phyloP scores from a whole-genome alignment of 768 basidiomycete species.

The Leccinellum luteum region DNA sequence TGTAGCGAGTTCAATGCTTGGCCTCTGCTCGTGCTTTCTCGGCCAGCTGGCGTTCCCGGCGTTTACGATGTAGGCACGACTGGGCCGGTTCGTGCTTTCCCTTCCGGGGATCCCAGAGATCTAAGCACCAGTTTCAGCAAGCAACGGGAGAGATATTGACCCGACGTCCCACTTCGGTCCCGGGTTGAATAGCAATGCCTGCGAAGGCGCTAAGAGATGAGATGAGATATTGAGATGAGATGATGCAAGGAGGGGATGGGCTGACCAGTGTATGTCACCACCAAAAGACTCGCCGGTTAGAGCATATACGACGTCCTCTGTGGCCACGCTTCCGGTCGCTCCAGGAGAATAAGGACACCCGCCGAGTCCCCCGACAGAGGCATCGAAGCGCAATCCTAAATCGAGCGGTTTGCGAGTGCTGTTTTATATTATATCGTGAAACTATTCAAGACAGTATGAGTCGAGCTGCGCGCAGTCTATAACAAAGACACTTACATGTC shows the following conservation, averaged over 20 bases:
- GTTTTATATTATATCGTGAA: slow-evolving; percentile 89
- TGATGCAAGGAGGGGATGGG: neutral
- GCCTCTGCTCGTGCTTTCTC: neutral
- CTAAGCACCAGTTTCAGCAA: slow-evolving; percentile 82
- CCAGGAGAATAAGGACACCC: slow-evolving; percentile 98
- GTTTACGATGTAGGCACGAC: too few species aligned
- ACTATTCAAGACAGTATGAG: slow-evolving; percentile 40
- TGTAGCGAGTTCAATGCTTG: slow-evolving; percentile 5
- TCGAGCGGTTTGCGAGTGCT: slow-evolving; percentile 72
- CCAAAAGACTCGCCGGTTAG: slow-evolving; percentile 63
- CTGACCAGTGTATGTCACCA: slow-evolving; percentile 33
- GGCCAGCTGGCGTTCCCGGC: too few species aligned
- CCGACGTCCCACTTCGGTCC: slow-evolving; percentile 31
- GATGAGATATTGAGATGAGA: neutral
- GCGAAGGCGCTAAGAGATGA: neutral
- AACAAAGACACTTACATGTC: slow-evolving; percentile 40
- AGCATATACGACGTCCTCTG: slow-evolving; percentile 88
- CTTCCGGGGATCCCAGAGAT: slow-evolving; percentile 64
- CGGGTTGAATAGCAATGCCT: neutral
- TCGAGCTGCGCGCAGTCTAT: too few species aligned
- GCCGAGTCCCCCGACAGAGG: slow-evolving; percentile 88
- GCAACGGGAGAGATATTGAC: slow-evolving; percentile 54
- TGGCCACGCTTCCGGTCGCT: slow-evolving; percentile 92
- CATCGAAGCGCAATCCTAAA: slow-evolving; percentile 78
- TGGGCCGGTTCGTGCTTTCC: slow-evolving; percentile 65